Evolutionary conservation across 371 early-diverging fungal species (phyloP), one percentile per base, ranked within the genome.

Genomic region (Coemansia sp.): DNA sequence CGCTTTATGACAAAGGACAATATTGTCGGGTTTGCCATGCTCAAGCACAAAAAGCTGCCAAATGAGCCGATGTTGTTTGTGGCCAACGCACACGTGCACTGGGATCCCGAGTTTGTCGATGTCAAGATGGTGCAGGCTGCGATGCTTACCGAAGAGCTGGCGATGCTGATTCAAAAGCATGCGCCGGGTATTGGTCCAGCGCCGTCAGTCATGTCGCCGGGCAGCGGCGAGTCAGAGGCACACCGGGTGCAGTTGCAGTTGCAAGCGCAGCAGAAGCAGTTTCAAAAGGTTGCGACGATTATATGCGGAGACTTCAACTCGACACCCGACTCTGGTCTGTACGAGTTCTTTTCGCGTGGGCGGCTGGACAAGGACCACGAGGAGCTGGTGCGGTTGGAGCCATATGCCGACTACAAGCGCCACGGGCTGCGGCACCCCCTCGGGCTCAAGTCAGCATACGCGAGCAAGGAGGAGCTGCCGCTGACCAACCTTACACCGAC

Each of bases 271-370:
- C 74, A 69, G 63, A 62, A 82, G 69, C 63, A 67, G 77, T 66
- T 79, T 71, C 61, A 72, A 61, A 76, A 82, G 65, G 54, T 92
- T 16, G 89, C 92, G 2, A 82, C 87, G 0, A 62, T 98, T 14
- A 82, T 97, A 16, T 89, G 91, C 65, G 99, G 99, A 40, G 99
- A 99, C 83, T 97, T 98, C 80, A 99, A 99, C 80, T 97, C 98
- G 14, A 81, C 89, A 4, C 92, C 93, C 3, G 85, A 87, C 47
- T 94, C 95, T 5, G 95, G 95, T 11, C 96, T 99, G 0, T 94
- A 93, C 76, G 94, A 95, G 71, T 93, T 93, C 69, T 14, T 84
- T 68, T 71, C 80, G 29, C 64, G 74, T 3, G 85, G 84, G 14
- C 64, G 76, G 0, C 82, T 95, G 54, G 80, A 84, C 16, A 88